Conservation (phyloP, 2,329 filamentous ascomycete genomes). For the Xylaria multiplex region DNA sequence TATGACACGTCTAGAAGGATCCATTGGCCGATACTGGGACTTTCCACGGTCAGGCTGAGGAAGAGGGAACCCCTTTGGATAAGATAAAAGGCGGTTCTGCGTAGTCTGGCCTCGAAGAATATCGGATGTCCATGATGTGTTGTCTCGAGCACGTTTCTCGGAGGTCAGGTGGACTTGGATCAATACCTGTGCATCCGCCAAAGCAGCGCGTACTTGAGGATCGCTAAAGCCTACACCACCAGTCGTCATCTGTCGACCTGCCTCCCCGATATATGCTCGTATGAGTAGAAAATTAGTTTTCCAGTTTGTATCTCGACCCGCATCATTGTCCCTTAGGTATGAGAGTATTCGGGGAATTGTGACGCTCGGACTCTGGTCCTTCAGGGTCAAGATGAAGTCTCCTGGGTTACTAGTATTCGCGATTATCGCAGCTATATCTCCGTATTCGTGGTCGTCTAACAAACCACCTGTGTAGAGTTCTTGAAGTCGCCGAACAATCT, state of each 20-base stretch:
- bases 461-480: slow-evolving; percentile 25
- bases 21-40: slow-evolving; percentile 37
- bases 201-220: slow-evolving; percentile 31
- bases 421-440: background rate
- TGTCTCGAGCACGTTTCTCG: slow-evolving; percentile 32
- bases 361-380: slow-evolving; percentile 51
- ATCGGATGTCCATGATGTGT: slow-evolving; percentile 41
- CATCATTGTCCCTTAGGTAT: slow-evolving; percentile 62
- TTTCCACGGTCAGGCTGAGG: slow-evolving; percentile 36
- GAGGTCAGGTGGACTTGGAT: slow-evolving; percentile 39
- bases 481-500: slow-evolving; percentile 16
- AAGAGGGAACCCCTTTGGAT: slow-evolving; percentile 37
- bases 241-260: slow-evolving; percentile 39
- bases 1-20: slow-evolving; percentile 22
- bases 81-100: slow-evolving; percentile 43
- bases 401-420: background rate
- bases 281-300: slow-evolving; percentile 43
- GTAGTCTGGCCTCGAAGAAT: slow-evolving; percentile 32
- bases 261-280: slow-evolving; percentile 52
- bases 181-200: slow-evolving; percentile 43
- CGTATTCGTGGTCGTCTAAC: background rate
- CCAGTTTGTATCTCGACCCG: slow-evolving; percentile 52
- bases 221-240: slow-evolving; percentile 43
- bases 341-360: slow-evolving; percentile 51
- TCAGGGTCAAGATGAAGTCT: slow-evolving; percentile 29